Base-by-base conservation (phyloP, 2,329 filamentous ascomycete genomes). In the Beauveria varroae region DNA sequence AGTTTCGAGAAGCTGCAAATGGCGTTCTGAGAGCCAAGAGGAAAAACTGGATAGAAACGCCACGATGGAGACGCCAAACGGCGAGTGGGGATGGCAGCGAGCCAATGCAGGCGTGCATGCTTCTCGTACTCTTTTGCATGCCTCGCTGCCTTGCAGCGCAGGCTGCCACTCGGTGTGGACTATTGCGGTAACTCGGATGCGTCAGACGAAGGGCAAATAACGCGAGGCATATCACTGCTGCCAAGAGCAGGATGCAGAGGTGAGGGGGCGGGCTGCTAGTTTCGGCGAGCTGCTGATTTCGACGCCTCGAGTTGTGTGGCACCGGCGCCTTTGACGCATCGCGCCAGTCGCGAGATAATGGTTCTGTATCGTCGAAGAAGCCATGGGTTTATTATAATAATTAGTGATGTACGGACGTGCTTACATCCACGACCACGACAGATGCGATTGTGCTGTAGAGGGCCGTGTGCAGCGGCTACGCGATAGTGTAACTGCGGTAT, bases 51-150 rank as follows among this genome's bases (percentile, higher is more conserved):
- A 40, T 37, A 49, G 24, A 55, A 55, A 55, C 52, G 52, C 52
- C 52, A 55, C 37, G 20, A 37, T 6, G 14, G 22, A 43, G 37
- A 20, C 40, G 40, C 52, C 24, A 30, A 46, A 56, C 53, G 41
- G 26, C 34, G 26, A 37, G 54, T 57, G 54, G 54, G 40, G 26
- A 37, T 20, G 20, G 34, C 16, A 18, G 37, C 22, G 30, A 43
- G 20, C 30, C 56, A 37, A 51, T 58, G 56, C 56, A 58, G 56
- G 20, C 56, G 37, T 58, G 56, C 56, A 58, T 58, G 56, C 22
- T 50, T 10, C 56, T 58, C 56, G 56, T 58, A 58, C 34, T 55
- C 47, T n/a, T 28, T 20, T 58, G 22, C 55, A 57, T 22, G 40
- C 52, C 20, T 56, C 14, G 40, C 28, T 50, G 22, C 46, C 46